Base-by-base conservation (phyloP, 441 rosid genomes). In the Populus tomentosa region DNA sequence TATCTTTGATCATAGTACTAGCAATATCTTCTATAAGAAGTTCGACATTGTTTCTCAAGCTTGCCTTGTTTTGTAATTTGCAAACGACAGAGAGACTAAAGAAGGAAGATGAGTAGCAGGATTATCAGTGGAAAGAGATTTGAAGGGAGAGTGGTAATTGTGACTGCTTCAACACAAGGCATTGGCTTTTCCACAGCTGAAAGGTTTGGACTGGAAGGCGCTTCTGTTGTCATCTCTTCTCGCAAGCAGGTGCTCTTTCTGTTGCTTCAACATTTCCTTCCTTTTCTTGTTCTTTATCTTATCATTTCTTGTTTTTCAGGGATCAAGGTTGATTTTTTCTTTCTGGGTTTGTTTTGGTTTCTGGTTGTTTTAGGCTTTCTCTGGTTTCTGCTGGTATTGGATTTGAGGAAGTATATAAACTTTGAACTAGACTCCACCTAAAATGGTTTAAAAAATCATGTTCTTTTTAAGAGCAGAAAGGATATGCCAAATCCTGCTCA, bases 111-210 rank as follows among this genome's bases (percentile, higher is more conserved):
- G 61, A 53, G n/a, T 53, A 16, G 61, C 16, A 53, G 75, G 83
- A 78, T 26, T 69, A 77, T 80, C 67, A 53, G 73, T 32, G 83
- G 87, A 28, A 81, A 81, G 78, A 87, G 98, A 77, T 88, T 94
- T 50, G 87, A 86, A 70, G 95, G 97, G 16, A 92, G 92, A 80
- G 98, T 92, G 1, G 97, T 95, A 65, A 87, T 95, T 40, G 97
- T 91, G 35, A 94, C 95, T 2, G 99, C 98, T 69, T 95, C 99
- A 4, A 94, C 99, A 32, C 95, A 94, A 81, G 99, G 99, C 20
- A 95, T 94, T 77, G 97, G 98, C 77, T 85, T 90, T 78, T 83
- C 85, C 77, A 91, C 92, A 75, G 91, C 93, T 7, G 88, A 86
- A 75, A 94, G 97, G 50, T 89, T 95, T 28, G 98, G 92, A 75